Evolutionary conservation across 768 basidiomycete genomes (phyloP).

Genomic region (Phallus indusiatus): DNA sequence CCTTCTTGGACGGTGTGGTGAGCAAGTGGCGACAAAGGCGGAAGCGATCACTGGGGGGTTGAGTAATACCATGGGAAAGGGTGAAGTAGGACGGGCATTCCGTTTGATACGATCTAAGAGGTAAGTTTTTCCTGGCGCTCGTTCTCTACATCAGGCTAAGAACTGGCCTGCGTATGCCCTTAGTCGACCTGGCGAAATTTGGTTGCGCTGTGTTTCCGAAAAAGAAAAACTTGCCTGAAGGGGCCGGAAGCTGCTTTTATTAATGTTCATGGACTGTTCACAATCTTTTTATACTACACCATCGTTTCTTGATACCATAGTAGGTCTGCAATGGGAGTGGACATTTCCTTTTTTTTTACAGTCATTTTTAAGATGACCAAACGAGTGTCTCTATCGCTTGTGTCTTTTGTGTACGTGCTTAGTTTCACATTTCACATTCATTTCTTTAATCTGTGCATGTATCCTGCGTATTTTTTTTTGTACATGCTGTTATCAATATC

Average conservation of each 20-base stretch:
- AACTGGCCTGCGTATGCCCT: conserved; percentile 3
- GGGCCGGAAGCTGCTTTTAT: neutral
- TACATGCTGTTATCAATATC: neutral
- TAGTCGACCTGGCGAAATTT: conserved; percentile 68
- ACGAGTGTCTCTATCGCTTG: neutral
- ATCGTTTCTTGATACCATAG: neutral
- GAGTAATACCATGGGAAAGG: conserved; percentile 30
- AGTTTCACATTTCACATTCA: neutral
- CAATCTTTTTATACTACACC: neutral
- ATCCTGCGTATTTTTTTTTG: neutral
- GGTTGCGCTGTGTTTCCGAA: conserved; percentile 55
- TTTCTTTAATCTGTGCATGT: neutral
- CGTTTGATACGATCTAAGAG: conserved; percentile 71
- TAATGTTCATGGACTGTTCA: neutral
- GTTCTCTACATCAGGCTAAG: neutral
- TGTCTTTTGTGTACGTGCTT: neutral
- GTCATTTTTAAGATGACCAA: neutral
- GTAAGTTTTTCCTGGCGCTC: conserved; percentile 26
- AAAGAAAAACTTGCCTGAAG: conserved; percentile 51
- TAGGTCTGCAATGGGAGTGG: neutral
- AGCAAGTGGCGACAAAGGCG: conserved; percentile 53
- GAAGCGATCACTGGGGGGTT: conserved; percentile 26
- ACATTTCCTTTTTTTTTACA: neutral
- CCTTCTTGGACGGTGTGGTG: conserved; percentile 63
- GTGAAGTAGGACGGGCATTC: conserved; percentile 44